Base-by-base conservation (phyloP, 164 flowering plant genomes). In the Nymphaea thermarum region DNA sequence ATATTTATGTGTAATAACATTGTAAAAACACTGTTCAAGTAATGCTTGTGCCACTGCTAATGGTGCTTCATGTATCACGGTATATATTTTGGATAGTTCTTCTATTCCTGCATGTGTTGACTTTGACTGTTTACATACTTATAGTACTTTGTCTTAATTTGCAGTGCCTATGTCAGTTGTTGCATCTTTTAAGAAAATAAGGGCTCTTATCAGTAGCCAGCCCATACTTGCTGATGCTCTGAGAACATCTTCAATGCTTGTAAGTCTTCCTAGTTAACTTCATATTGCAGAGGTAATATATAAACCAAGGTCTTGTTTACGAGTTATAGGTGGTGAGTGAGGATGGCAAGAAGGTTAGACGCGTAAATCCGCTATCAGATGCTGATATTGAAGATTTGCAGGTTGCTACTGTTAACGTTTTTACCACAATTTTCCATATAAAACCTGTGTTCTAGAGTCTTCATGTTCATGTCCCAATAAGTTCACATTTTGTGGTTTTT, bases 161-260 rank as follows among this genome's bases (percentile, higher is more conserved):
- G 57, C 78, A 94, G 99, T 94, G 67, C 97, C 99, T 42, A 80
- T 94, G 62, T 85, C 91, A 71, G 87, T 90, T 53, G 95, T 94
- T 79, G 85, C 87, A 68, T 85, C 99, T 64, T 91, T 94, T 72
- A 94, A 94, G 82, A 94, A 94, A 86, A 87, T 94, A 63, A 91
- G 87, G 82, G 81, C 92, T 60, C 77, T 81, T 65, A 78, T 83
- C 62, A 81, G 72, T 65, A 80, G 80, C 75, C 77, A 77, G 72
- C 70, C 90, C 25, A 91, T 89, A 74, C 96, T 94, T 76, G 91
- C 95, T 63, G 66, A 74, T 66, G 80, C 88, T 76, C 78, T 94
- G 62, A 76, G 87, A 74, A 80, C 76, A 73, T 94, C 98, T 7
- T 73, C 81, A 43, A 94, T 88, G 80, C 95, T 91, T 73, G 98